These are phyloP conservation scores for Eustoma russellianum DNA, from an alignment of 257 asterid species.

Conservation along the genomic window DNA sequence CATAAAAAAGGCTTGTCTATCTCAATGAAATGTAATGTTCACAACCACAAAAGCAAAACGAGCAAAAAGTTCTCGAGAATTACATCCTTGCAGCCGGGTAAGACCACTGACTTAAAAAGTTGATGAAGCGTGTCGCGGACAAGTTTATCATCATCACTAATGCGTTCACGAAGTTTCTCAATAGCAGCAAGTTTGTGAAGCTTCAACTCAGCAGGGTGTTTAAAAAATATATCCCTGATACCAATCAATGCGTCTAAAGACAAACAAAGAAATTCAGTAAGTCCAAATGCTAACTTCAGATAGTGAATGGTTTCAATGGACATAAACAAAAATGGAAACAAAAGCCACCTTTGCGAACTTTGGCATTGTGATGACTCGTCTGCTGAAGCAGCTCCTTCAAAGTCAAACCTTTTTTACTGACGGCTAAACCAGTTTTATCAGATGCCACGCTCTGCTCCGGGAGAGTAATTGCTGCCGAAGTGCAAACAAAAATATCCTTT, in stretches of 20 bases:
- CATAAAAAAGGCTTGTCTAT: no score
- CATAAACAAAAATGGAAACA: background rate
- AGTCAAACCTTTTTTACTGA: slow-evolving; percentile 78
- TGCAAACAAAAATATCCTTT: background rate
- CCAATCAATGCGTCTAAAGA: slow-evolving; percentile 69
- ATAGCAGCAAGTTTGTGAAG: slow-evolving; percentile 73
- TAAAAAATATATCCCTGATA: slow-evolving; percentile 59
- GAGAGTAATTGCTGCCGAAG: slow-evolving; percentile 53
- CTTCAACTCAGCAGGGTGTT: slow-evolving; percentile 73
- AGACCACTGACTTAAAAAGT: slow-evolving; percentile 68
- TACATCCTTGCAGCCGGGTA: slow-evolving; percentile 74
- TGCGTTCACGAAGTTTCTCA: slow-evolving; percentile 87
- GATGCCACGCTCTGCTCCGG: slow-evolving; percentile 90
- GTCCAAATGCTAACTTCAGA: no score
- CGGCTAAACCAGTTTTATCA: slow-evolving; percentile 73
- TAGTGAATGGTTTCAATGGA: no score
- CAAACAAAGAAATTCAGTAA: slow-evolving; percentile 1
- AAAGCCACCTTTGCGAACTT: slow-evolving; percentile 66
- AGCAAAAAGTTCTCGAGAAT: slow-evolving; percentile 2
- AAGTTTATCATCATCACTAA: slow-evolving; percentile 73
- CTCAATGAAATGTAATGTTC: no score
- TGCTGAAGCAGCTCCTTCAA: slow-evolving; percentile 96
- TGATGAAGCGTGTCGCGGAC: slow-evolving; percentile 78
- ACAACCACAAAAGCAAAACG: no score
- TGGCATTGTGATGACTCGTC: slow-evolving; percentile 82